These are phyloP conservation scores for Sarocladium kiliense DNA, from an alignment of 2,329 filamentous ascomycete genomes.

Conservation along the genomic window DNA sequence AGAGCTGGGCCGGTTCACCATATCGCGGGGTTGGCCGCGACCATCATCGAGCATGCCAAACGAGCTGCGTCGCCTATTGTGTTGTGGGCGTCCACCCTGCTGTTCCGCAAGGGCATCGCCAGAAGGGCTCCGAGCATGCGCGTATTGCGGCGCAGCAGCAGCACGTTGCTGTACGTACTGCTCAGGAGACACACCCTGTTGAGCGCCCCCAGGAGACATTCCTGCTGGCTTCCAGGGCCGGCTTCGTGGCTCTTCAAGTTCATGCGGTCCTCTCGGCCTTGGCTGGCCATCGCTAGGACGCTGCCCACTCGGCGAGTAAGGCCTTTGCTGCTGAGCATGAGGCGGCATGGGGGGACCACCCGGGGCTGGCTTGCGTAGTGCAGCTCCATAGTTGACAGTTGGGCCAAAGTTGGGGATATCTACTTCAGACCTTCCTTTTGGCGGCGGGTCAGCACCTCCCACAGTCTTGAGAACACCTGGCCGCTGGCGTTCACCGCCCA, in stretches of 20 bases:
- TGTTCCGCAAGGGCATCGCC: slow-evolving; percentile 34
- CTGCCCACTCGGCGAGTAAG: slow-evolving; percentile 27
- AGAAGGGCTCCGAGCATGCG: slow-evolving; percentile 56
- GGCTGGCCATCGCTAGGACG: slow-evolving; percentile 18
- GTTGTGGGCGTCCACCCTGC: slow-evolving; percentile 20
- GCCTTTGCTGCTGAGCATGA: slow-evolving; percentile 16
- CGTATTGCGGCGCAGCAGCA: slow-evolving; percentile 48
- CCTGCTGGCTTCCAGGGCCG: slow-evolving; percentile 76
- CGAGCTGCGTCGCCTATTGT: slow-evolving; percentile 34
- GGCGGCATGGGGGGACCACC: slow-evolving; percentile 11
- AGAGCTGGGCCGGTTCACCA: slow-evolving; percentile 1
- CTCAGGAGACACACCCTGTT: slow-evolving; percentile 64
- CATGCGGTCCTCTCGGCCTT: slow-evolving; percentile 16
- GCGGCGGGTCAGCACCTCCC: slow-evolving; percentile 42
- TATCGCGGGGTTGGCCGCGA: slow-evolving; percentile 6
- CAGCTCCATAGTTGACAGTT: slow-evolving; percentile 60
- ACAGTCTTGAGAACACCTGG: slow-evolving; percentile 78
- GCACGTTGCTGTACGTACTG: slow-evolving; percentile 79
- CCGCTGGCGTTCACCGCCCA: slow-evolving; percentile 60
- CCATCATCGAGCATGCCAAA: slow-evolving; percentile 30
- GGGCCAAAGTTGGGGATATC: slow-evolving; percentile 83
- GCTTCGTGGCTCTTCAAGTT: slow-evolving; percentile 54
- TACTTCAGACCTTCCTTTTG: slow-evolving; percentile 21
- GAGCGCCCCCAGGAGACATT: slow-evolving; percentile 39
- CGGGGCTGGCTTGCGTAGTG: slow-evolving; percentile 20